These are phyloP conservation scores for Pleurotus salmoneostramineus DNA, from an alignment of 768 basidiomycete genomes.

Conservation along the genomic window DNA sequence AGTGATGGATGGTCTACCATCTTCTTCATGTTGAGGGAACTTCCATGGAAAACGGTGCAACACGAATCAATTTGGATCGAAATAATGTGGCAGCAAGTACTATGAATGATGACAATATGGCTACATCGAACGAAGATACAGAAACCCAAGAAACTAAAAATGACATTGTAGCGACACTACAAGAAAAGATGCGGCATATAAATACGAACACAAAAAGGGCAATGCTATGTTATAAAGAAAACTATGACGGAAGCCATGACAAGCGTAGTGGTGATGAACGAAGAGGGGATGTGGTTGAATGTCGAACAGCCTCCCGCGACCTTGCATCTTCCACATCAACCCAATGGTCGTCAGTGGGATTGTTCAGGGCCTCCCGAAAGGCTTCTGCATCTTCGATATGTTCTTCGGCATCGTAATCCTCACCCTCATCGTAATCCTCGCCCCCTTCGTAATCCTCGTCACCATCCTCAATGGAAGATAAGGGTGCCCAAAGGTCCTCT, in stretches of 20 bases:
- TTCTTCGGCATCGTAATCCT: not conserved
- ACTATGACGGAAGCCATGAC: not conserved
- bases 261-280: not conserved
- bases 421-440: conserved; percentile 10
- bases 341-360: not conserved
- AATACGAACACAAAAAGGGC: not conserved
- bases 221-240: not conserved
- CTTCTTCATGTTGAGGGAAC: too few relatives aligned
- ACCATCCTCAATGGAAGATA: not conserved
- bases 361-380: not conserved
- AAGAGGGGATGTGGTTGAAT: not conserved
- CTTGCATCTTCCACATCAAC: not conserved
- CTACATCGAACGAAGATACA: too few relatives aligned
- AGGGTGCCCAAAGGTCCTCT: not conserved
- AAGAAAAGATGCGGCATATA: not conserved
- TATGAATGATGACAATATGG: too few relatives aligned
- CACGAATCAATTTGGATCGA: too few relatives aligned
- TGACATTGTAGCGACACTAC: not conserved
- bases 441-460: conserved; percentile 14
- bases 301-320: not conserved
- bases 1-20: too few relatives aligned
- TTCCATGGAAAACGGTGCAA: too few relatives aligned
- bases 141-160: too few relatives aligned
- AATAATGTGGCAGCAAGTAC: too few relatives aligned
- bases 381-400: not conserved